Percentiles rank a stretch among this genome's conserved stretches.
These are phyloP conservation scores for Cornus controversa DNA, from an alignment of 148 eudicot species.

Conservation along the genomic window DNA sequence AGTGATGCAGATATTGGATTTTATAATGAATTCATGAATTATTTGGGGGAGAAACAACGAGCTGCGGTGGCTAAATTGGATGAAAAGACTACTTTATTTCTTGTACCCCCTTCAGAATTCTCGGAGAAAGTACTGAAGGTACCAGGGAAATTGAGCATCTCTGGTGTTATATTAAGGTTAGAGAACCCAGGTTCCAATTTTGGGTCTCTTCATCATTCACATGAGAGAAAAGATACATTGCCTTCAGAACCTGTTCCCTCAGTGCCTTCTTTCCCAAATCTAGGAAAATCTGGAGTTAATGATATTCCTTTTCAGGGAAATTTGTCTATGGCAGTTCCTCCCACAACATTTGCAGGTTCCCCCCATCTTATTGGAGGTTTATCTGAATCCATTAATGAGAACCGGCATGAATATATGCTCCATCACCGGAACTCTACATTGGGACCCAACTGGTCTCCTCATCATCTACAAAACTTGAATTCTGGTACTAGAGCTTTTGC, in stretches of 20 bases:
- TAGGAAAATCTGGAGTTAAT: slow-evolving; percentile 35
- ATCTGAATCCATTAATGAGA: slow-evolving; percentile 24
- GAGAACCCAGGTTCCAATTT: slow-evolving; percentile 49
- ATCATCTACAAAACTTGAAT: slow-evolving; percentile 29
- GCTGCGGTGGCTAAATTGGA: slow-evolving; percentile 90
- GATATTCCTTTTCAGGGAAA: slow-evolving; percentile 16
- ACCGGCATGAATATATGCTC: slow-evolving; percentile 31
- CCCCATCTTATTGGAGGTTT: slow-evolving; percentile 25
- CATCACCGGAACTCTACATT: slow-evolving; percentile 27
- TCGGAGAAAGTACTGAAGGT: slow-evolving; percentile 80
- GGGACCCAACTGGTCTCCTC: slow-evolving; percentile 38
- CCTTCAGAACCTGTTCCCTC: slow-evolving; percentile 43
- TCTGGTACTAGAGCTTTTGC: slow-evolving; percentile 21
- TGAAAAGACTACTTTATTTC: slow-evolving; percentile 66
- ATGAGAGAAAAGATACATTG: slow-evolving; percentile 37
- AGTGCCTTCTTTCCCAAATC: slow-evolving; percentile 24
- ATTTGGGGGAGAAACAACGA: slow-evolving; percentile 72
- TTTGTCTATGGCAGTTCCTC: slow-evolving; percentile 17
- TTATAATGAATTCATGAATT: slow-evolving; percentile 80
- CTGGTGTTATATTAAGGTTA: slow-evolving; percentile 74
- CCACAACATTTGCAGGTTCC: slow-evolving; percentile 26
- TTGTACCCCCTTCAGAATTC: slow-evolving; percentile 91
- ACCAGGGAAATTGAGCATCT: slow-evolving; percentile 81
- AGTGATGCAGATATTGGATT: slow-evolving; percentile 70
- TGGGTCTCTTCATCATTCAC: slow-evolving; percentile 33